These are phyloP conservation scores for Cynanchum wilfordii DNA, from an alignment of 257 asterid genomes.

Conservation along the genomic window DNA sequence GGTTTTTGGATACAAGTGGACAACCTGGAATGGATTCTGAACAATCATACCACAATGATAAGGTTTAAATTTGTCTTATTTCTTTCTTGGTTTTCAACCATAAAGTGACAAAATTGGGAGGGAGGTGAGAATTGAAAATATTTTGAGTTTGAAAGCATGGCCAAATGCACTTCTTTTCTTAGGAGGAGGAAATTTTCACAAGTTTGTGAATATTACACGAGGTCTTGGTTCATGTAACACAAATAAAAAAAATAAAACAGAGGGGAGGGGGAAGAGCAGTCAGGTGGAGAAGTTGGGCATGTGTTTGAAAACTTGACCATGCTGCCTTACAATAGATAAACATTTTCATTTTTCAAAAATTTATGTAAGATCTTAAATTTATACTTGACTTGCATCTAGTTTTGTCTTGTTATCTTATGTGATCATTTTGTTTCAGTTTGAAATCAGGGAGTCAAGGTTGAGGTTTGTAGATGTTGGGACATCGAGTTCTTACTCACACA, in stretches of 20 bases:
- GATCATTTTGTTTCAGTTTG: slow-evolving; percentile 37
- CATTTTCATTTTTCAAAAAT: not conserved
- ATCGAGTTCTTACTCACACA: slow-evolving; percentile 78
- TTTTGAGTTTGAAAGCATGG: not conserved
- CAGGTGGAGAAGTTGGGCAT: too few relatives aligned
- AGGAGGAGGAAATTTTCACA: too few relatives aligned
- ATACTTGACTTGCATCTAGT: not conserved
- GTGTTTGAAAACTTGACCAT: not conserved
- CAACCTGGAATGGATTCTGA: slow-evolving; percentile 40
- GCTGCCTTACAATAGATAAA: not conserved
- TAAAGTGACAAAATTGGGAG: not conserved
- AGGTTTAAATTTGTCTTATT: slow-evolving; percentile 40
- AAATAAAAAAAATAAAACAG: too few relatives aligned
- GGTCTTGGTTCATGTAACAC: too few relatives aligned
- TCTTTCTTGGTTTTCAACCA: not conserved
- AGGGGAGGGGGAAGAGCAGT: too few relatives aligned
- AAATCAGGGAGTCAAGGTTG: slow-evolving; percentile 60
- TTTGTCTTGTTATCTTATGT: slow-evolving; percentile 13
- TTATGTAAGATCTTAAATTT: not conserved
- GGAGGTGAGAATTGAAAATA: not conserved
- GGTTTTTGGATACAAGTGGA: slow-evolving; percentile 63
- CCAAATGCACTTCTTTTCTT: too few relatives aligned
- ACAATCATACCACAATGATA: slow-evolving; percentile 39
- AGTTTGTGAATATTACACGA: too few relatives aligned
- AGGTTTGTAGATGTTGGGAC: slow-evolving; percentile 78